Conservation (phyloP, 2,329 filamentous ascomycete species). For the Coniochaeta sp. region DNA sequence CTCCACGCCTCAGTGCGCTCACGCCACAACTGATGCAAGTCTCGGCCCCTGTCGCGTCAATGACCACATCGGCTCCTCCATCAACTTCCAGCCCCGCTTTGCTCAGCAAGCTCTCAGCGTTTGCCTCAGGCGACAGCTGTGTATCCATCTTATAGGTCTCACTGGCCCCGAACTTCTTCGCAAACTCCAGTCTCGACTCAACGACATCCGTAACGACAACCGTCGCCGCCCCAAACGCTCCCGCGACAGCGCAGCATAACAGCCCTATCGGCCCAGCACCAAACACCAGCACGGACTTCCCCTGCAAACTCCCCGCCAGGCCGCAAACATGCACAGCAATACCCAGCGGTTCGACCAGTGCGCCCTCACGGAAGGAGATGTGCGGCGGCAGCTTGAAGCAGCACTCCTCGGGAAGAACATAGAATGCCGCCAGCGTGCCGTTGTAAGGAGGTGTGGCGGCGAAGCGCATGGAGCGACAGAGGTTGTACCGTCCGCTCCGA, state of each 20-base stretch:
- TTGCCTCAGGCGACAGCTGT: constrained; percentile 58
- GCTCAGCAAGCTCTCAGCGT: constrained; percentile 55
- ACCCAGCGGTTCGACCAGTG: constrained; percentile 76
- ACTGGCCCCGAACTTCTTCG: constrained; percentile 63
- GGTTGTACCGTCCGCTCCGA: constrained; percentile 76
- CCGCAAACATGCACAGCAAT: constrained; percentile 78
- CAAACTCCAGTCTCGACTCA: constrained; percentile 68
- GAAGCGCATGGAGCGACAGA: constrained; percentile 79
- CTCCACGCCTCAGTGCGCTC: constrained; percentile 61
- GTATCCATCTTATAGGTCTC: constrained; percentile 59
- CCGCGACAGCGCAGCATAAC: constrained; percentile 76
- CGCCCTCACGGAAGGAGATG: constrained; percentile 75
- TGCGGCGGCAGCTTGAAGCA: constrained; percentile 78
- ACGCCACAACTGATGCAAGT: constrained; percentile 67
- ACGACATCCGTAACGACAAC: constrained; percentile 82
- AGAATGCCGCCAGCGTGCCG: constrained; percentile 81
- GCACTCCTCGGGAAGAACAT: constrained; percentile 74
- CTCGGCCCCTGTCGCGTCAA: constrained; percentile 72
- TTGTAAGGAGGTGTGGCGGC: constrained; percentile 85
- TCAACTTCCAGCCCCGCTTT: constrained; percentile 54
- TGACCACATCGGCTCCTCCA: constrained; percentile 63
- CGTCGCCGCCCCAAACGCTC: constrained; percentile 71
- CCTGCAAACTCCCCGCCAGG: constrained; percentile 63
- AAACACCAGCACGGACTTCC: constrained; percentile 72
- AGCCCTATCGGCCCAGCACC: constrained; percentile 81